Conservation (phyloP, 1,284 basidiomycete genomes). For the Irpex sp. region DNA sequence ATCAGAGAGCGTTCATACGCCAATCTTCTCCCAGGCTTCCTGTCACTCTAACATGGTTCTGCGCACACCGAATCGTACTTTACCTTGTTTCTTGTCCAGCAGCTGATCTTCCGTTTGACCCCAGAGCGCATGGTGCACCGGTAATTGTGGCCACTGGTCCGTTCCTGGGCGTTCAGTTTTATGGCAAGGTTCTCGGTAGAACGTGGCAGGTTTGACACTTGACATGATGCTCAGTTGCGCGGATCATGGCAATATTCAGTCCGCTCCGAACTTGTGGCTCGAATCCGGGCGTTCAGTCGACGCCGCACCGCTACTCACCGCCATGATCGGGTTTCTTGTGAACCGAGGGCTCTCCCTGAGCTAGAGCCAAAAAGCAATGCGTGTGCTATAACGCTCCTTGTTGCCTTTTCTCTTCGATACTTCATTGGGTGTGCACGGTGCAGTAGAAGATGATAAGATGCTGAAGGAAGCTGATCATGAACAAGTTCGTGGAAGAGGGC, state of each 20-base stretch:
- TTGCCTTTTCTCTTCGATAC: too few species aligned
- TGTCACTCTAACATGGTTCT: too few species aligned
- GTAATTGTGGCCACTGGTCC: not conserved
- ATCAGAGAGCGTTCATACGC: too few species aligned
- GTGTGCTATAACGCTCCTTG: not conserved
- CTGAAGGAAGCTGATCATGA: too few species aligned
- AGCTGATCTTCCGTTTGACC: not conserved
- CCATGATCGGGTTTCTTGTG: not conserved
- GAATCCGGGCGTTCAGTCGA: not conserved
- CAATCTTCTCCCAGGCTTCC: too few species aligned
- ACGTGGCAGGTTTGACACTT: not conserved
- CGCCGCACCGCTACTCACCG: not conserved
- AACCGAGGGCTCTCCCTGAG: not conserved
- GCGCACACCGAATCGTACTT: too few species aligned
- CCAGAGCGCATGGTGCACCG: not conserved
- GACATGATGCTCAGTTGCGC: not conserved
- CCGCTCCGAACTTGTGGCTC: not conserved
- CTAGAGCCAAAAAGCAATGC: not conserved
- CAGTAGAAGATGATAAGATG: too few species aligned
- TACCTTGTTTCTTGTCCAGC: too few species aligned
- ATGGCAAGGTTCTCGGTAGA: too few species aligned
- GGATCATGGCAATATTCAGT: not conserved
- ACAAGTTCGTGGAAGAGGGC: not conserved
- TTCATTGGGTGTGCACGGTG: too few species aligned
- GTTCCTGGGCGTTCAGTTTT: not conserved